phyloP scores from a whole-genome alignment of 1,139 yeast genomes.

The Diutina mesorugosa region DNA sequence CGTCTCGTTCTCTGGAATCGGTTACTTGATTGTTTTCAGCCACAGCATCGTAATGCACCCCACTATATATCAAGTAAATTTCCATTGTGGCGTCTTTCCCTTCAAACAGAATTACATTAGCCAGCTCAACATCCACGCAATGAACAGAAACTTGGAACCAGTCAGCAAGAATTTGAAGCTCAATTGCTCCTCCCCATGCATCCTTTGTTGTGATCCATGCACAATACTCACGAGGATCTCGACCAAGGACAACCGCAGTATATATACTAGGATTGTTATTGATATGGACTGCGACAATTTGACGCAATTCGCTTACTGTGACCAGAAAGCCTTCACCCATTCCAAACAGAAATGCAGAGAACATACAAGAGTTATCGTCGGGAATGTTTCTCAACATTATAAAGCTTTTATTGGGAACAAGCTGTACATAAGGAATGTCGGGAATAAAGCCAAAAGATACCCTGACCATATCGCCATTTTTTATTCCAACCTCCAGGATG shows the following conservation, averaged over 20 bases:
- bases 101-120: conserved; percentile 42
- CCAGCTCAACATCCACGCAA: conserved; percentile 59
- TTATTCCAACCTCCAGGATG: conserved; percentile 29
- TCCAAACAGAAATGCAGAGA: conserved; percentile 54
- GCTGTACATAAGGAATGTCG: conserved; percentile 17
- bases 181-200: conserved; percentile 86
- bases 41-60: conserved; percentile 66
- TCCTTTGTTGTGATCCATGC: conserved; percentile 49
- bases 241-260: conserved; percentile 48
- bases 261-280: conserved; percentile 29
- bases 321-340: conserved; percentile 17
- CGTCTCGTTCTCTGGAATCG: conserved; percentile 4
- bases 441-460: conserved; percentile 4
- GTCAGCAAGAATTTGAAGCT: conserved; percentile 50
- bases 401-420: conserved; percentile 11
- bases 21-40: conserved; percentile 23
- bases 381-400: conserved; percentile 49
- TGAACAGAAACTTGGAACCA: conserved; percentile 40
- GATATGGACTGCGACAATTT: conserved; percentile 34
- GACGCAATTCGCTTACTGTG: conserved; percentile 30
- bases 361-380: conserved; percentile 73
- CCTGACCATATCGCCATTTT: conserved; percentile 43
- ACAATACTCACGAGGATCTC: conserved; percentile 35
- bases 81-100: conserved; percentile 25
- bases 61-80: conserved; percentile 49